Evolutionary conservation across 2,329 filamentous ascomycete species (phyloP), one percentile per base, ranked within the genome.

Genomic region (Lithohypha guttulata): DNA sequence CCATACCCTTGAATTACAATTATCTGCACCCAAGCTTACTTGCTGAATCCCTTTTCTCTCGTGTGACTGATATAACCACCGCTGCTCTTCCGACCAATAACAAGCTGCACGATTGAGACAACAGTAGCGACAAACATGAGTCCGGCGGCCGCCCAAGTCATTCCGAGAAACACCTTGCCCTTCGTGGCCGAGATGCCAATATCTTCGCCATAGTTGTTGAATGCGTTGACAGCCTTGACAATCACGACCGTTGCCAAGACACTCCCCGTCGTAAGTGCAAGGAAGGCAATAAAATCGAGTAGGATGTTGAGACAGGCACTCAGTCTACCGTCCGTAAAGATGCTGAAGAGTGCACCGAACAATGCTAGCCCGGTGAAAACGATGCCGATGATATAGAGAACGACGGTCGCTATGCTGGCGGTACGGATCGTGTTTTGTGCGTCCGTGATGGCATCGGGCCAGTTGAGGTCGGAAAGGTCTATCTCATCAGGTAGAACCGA

Each of bases 161-260:
- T 57, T 1, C 61, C 65, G 37, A 79, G 50, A 49, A 77, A 79
- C 47, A 69, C 71, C 11, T 51, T 56, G 0, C 76, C 75, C 42
- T 62, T 64, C 15, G 61, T 55, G 32, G 68, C 71, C 13, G 59
- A 56, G 7, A 77, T 55, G 0, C 70, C 68, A 18, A 73, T 61
- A 0, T 60, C 53, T 11, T 65, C 56, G 3, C 71, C 71, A 39
- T 73, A 64, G 19, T 68, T 54, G 45, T 75, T 76, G 45, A 79
- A 65, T 0, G 70, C 51, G 13, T 67, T 50, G 2, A 64, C 57
- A 3, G 66, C 71, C 55, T 76, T 73, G 39, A 69, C 63, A 8
- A 68, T 66, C 3, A 77, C 57, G 13, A 81, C 79, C 0, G 73
- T 81, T 18, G 77, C 73, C 17, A 87, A 79, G 50, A 84, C 84